Percentiles rank a stretch among this genome's conserved stretches.
These are phyloP conservation scores for Brassica incana DNA, from an alignment of 345 rosid species.

Conservation along the genomic window DNA sequence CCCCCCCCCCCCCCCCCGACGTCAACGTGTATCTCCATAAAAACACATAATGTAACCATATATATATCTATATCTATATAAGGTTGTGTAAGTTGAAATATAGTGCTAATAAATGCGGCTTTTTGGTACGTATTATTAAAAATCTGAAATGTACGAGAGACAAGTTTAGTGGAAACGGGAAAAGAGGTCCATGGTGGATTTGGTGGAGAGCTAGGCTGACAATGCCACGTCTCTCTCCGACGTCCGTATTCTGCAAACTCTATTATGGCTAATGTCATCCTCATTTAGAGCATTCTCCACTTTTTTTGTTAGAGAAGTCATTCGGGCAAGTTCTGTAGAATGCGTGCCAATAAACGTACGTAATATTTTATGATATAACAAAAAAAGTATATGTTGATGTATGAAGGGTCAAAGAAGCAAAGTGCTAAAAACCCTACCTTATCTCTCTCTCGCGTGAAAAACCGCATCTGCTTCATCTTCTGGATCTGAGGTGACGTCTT, in stretches of 20 bases:
- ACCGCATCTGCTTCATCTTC: too few species aligned
- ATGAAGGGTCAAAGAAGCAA: too few species aligned
- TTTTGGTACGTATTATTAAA: slow-evolving; percentile 15
- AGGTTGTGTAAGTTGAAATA: background rate
- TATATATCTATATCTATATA: background rate
- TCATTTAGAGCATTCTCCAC: background rate
- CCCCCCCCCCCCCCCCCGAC: background rate
- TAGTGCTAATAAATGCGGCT: background rate
- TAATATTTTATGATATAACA: background rate
- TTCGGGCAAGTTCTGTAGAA: background rate
- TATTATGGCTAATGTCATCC: slow-evolving; percentile 24
- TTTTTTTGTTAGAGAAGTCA: background rate
- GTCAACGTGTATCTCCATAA: slow-evolving; percentile 4
- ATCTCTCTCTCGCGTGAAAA: too few species aligned
- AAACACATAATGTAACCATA: slow-evolving; percentile 11
- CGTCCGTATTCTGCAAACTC: slow-evolving; percentile 11
- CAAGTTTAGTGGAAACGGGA: slow-evolving; percentile 37
- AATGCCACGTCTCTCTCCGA: slow-evolving; percentile 23
- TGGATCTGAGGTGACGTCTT: too few species aligned
- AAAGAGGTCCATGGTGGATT: slow-evolving; percentile 24
- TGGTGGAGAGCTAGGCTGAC: slow-evolving; percentile 24
- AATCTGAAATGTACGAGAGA: slow-evolving; percentile 26
- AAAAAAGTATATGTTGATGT: background rate
- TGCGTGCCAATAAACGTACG: background rate
- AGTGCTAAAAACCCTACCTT: too few species aligned